Conservation (phyloP, 1,284 basidiomycete genomes). For the Sporisorium sorghi region DNA sequence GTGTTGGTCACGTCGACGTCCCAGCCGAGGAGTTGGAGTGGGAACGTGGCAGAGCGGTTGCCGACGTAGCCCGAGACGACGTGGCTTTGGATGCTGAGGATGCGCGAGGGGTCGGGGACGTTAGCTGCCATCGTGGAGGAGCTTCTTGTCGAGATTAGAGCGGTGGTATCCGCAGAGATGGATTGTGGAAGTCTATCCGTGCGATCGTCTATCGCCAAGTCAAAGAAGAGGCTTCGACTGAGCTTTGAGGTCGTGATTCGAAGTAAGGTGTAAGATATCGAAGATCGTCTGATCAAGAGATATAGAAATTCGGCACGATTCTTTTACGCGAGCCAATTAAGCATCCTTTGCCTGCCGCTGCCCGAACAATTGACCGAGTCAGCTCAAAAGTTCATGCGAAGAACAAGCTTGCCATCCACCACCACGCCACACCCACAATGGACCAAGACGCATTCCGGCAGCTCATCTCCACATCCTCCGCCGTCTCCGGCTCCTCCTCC, state of each 20-base stretch:
- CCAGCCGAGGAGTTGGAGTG: slow-evolving; percentile 91
- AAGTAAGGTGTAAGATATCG: not conserved
- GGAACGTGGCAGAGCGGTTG: slow-evolving; percentile 86
- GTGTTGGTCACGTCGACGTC: slow-evolving; percentile 97
- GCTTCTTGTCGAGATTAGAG: not conserved
- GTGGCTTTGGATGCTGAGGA: slow-evolving; percentile 84
- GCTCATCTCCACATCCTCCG: slow-evolving; percentile 39
- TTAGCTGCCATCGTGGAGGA: slow-evolving; percentile 45
- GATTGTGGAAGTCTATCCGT: too few species aligned
- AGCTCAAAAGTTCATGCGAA: too few species aligned
- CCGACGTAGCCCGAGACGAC: slow-evolving; percentile 95
- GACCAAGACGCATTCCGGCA: slow-evolving; percentile 61
- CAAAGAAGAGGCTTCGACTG: too few species aligned
- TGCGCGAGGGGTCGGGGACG: slow-evolving; percentile 39
- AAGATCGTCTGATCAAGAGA: not conserved
- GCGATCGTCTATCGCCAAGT: too few species aligned
- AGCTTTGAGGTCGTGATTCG: too few species aligned
- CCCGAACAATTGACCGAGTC: slow-evolving; percentile 42
- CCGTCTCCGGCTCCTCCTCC: slow-evolving; percentile 5
- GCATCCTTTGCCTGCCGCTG: slow-evolving; percentile 5
- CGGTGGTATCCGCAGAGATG: too few species aligned
- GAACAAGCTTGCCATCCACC: too few species aligned
- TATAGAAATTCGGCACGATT: slow-evolving; percentile 6
- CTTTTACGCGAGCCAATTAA: slow-evolving; percentile 18
- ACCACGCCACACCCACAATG: too few species aligned